These are phyloP conservation scores for Nannizzia gypsea DNA, from an alignment of 2,329 filamentous ascomycete genomes.

Conservation along the genomic window DNA sequence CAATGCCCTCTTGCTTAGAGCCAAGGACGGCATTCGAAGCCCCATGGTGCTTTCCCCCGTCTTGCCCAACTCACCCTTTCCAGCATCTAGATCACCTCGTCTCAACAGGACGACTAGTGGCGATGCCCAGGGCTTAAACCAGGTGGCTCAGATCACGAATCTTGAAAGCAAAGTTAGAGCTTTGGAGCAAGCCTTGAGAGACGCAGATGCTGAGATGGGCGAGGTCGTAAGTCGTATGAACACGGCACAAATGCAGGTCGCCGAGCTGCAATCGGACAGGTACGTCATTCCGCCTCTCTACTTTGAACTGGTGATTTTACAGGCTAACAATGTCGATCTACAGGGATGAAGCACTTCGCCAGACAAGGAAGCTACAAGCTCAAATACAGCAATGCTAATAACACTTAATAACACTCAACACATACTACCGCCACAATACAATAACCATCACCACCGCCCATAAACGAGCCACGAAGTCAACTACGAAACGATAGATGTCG, in stretches of 20 bases:
- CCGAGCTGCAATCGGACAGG: conserved; percentile 54
- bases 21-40: conserved; percentile 44
- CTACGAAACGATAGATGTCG: background rate
- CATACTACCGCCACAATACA: background rate
- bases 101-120: conserved; percentile 53
- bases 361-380: conserved; percentile 58
- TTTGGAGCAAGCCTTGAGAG: conserved; percentile 66
- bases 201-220: conserved; percentile 72
- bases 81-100: conserved; percentile 46
- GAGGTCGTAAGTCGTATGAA: conserved; percentile 75
- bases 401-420: conserved; percentile 30
- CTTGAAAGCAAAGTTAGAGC: conserved; percentile 71
- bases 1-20: conserved; percentile 62
- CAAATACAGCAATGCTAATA: conserved; percentile 54
- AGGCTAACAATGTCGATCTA: conserved; percentile 14
- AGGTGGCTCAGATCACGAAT: conserved; percentile 60
- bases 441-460: background rate
- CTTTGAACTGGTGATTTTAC: background rate
- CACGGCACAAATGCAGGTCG: conserved; percentile 68
- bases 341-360: conserved; percentile 59
- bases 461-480: background rate
- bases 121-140: conserved; percentile 46
- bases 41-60: conserved; percentile 42
- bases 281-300: background rate
- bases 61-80: conserved; percentile 51